These are phyloP conservation scores for Pichia sp. DNA, from an alignment of 1,139 yeast genomes.

Conservation along the genomic window DNA sequence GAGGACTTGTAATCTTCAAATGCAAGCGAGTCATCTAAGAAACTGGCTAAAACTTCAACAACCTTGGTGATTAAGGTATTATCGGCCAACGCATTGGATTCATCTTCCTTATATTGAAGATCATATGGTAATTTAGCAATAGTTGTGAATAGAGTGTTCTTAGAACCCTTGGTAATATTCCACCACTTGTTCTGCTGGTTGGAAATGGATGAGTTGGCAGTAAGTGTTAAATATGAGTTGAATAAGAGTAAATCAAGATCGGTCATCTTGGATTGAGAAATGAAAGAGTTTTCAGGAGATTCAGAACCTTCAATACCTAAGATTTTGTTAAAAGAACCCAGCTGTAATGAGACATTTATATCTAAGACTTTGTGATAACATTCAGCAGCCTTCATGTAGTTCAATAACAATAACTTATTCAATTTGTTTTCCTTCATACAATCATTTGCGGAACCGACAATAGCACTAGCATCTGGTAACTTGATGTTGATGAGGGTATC, in stretches of 20 bases:
- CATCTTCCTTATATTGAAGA: constrained; percentile 18
- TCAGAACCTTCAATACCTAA: constrained; percentile 12
- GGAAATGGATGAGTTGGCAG: constrained; percentile 19
- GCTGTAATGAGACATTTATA: constrained; percentile 18
- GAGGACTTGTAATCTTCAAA: constrained; percentile 22
- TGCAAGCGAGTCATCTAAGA: constrained; percentile 24
- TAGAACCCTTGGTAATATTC: constrained; percentile 23
- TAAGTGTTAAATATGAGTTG: constrained; percentile 40
- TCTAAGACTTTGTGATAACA: constrained; percentile 20
- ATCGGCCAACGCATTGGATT: constrained; percentile 11
- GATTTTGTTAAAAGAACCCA: constrained; percentile 21
- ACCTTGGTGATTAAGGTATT: constrained; percentile 19
- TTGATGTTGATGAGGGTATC: constrained; percentile 36
- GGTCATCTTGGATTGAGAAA: constrained; percentile 30
- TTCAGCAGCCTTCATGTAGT: constrained; percentile 25
- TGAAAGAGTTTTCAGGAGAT: neutral
- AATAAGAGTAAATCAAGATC: constrained; percentile 55
- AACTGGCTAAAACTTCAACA: constrained; percentile 26
- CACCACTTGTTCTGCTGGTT: constrained; percentile 30
- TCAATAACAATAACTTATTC: constrained; percentile 39
- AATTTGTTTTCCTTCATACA: constrained; percentile 29
- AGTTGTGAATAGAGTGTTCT: constrained; percentile 29
- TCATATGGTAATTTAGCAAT: constrained; percentile 28
- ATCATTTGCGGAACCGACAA: constrained; percentile 40
- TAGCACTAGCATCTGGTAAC: constrained; percentile 49